Conservation (phyloP, 1,284 basidiomycete genomes). For the Thelephora terrestris region DNA sequence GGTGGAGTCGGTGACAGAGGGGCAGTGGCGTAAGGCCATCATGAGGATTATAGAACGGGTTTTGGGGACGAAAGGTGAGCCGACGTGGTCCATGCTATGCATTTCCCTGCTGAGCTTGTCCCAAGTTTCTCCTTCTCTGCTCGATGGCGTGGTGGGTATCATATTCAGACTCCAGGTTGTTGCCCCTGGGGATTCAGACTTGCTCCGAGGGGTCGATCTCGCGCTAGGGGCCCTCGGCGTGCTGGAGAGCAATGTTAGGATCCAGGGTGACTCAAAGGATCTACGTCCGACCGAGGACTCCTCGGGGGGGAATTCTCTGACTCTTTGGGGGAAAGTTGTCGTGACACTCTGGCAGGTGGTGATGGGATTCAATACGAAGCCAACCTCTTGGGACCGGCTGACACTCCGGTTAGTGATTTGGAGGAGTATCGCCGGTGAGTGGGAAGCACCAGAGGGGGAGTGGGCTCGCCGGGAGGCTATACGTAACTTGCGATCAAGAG, state of each 20-base stretch:
- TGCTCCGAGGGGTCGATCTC: constrained; percentile 25
- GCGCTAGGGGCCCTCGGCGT: constrained; percentile 25
- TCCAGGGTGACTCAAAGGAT: constrained; percentile 2
- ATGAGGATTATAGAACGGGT: constrained; percentile 37
- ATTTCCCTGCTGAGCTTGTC: constrained; percentile 2
- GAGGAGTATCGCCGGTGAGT: constrained; percentile 33
- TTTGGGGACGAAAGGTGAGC: constrained; percentile 11
- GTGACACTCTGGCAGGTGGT: constrained; percentile 49
- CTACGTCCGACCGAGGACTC: constrained; percentile 18
- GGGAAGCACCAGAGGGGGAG: constrained; percentile 29
- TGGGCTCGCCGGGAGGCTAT: constrained; percentile 20
- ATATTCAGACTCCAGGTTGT: constrained; percentile 17
- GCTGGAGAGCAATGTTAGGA: constrained; percentile 25
- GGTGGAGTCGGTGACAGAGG: constrained; percentile 37
- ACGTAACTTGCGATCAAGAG: constrained; percentile 1
- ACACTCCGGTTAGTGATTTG: constrained; percentile 46
- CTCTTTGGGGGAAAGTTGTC: constrained; percentile 43
- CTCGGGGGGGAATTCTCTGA: constrained; percentile 16
- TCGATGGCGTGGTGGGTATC: constrained; percentile 4
- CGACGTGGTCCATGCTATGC: not conserved
- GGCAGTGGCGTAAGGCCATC: constrained; percentile 46
- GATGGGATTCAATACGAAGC: constrained; percentile 31
- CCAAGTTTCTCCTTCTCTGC: constrained; percentile 4
- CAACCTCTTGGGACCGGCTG: constrained; percentile 38
- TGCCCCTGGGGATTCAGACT: constrained; percentile 21